Evolutionary conservation across 2,329 filamentous ascomycete genomes (phyloP), one percentile per base, ranked within the genome.

Genomic region (Pseudogymnoascus pannorum): DNA sequence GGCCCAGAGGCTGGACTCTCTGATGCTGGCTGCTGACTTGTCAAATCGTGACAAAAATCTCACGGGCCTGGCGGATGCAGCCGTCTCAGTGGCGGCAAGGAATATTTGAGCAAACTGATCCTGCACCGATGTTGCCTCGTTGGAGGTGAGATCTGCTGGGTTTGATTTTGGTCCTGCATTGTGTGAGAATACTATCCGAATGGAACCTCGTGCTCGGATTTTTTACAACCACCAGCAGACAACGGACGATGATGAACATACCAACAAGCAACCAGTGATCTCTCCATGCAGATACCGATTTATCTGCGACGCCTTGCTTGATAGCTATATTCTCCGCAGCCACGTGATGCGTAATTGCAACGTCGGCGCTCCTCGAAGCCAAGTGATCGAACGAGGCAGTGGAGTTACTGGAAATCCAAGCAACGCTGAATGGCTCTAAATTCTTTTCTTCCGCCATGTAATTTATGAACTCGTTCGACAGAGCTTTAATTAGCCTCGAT

Each of bases 11-110:
- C 72, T 64, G 0, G 75, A 75, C 59, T 80, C 78, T 62, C 78
- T 78, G 58, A 80, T 78, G 62, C 79, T 80, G 3, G 76, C 79
- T 0, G 78, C 78, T 2, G 76, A 79, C 66, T 79, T 80, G 63
- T 80, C 78, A 58, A 73, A 80, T 1, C 78, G 73, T 29, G 70
- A 75, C 9, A 79, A 67, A 59, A 79, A 80, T 12, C 75, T 72
- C 2, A 77, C 73, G 0, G 73, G 71, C 0, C 71, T 67, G 2
- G 70, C 64, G 0, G 72, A 74, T 0, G 63, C 64, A 3, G 67
- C 69, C 1, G 67, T 71, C 35, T 75, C 71, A 0, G 74, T 74
- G 3, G 73, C 71, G 0, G 69, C 63, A 20, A 72, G 71, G 5
- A 79, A 66, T 22, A 66, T 11, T 64, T 67, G 5, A 71, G 69